These are phyloP conservation scores for Kwoniella europaea DNA, from an alignment of 768 basidiomycete genomes.

Conservation along the genomic window DNA sequence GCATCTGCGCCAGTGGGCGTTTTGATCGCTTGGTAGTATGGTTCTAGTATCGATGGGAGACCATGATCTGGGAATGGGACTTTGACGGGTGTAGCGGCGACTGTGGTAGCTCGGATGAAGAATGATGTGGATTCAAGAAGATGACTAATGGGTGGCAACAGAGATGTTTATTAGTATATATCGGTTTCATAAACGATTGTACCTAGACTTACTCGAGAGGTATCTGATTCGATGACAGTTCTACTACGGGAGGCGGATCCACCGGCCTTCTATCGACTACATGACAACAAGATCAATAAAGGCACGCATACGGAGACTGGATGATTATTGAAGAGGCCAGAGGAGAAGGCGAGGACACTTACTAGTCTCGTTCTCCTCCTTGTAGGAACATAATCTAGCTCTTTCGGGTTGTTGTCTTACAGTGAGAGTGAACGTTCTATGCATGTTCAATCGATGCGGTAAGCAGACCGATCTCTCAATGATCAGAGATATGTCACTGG, in stretches of 20 bases:
- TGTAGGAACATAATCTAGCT: slow-evolving; percentile 57
- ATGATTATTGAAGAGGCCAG: too few species aligned
- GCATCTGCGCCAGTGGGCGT: slow-evolving; percentile 55
- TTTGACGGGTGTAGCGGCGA: slow-evolving; percentile 35
- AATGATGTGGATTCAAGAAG: slow-evolving; percentile 48
- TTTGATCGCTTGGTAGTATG: slow-evolving; percentile 45
- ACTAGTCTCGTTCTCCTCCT: slow-evolving; percentile 60
- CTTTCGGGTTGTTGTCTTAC: slow-evolving; percentile 56
- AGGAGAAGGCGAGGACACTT: slow-evolving; percentile 20
- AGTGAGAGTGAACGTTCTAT: slow-evolving; percentile 31
- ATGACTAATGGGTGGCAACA: slow-evolving; percentile 22
- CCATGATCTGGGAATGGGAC: slow-evolving; percentile 28
- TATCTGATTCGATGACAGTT: slow-evolving; percentile 32
- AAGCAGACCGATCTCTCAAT: too few species aligned
- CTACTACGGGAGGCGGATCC: slow-evolving; percentile 58
- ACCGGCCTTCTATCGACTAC: slow-evolving; percentile 57
- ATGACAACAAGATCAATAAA: not conserved
- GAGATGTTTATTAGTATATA: too few species aligned
- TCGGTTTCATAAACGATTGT: too few species aligned
- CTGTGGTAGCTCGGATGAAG: slow-evolving; percentile 55
- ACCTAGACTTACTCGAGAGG: slow-evolving; percentile 14
- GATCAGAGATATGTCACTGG: too few species aligned
- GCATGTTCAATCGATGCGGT: not conserved
- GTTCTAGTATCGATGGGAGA: slow-evolving; percentile 12
- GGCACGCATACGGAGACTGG: not conserved